A percentile compares a stretch with the other conserved stretches of the same genome.
Evolutionary conservation across 2,329 filamentous ascomycete genomes (phyloP).

Genomic region (Trichophyton benhamiae): DNA sequence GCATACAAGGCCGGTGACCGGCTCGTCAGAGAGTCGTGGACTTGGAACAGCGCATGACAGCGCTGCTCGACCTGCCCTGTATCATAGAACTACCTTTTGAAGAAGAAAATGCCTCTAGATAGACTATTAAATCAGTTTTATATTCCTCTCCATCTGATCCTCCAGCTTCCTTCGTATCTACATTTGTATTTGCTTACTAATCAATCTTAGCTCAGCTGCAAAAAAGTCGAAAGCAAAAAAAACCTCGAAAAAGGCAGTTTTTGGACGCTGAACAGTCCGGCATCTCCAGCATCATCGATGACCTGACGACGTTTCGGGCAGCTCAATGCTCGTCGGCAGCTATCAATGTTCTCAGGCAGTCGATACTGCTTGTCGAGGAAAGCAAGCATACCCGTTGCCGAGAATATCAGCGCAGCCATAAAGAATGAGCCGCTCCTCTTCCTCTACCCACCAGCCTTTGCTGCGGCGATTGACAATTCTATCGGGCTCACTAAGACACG

Average conservation of each 20-base stretch:
- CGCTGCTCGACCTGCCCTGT: background rate
- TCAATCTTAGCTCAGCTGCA: background rate
- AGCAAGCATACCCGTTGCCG: constrained; percentile 27
- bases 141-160: background rate
- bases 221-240: background rate
- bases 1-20: constrained; percentile 31
- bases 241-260: constrained; percentile 5
- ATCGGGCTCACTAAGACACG: background rate
- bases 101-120: background rate
- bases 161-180: background rate
- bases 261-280: background rate
- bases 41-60: background rate
- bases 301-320: background rate
- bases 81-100: background rate
- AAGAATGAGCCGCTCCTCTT: constrained; percentile 34
- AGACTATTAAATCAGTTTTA: background rate
- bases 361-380: constrained; percentile 30
- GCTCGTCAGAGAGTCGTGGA: background rate
- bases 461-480: constrained; percentile 16
- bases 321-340: constrained; percentile 3
- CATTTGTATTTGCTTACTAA: background rate
- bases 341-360: constrained; percentile 34
- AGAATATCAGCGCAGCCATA: constrained; percentile 22
- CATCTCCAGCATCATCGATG: background rate
- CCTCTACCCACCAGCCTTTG: constrained; percentile 34